Base-by-base conservation (phyloP, 352 stramenopile genomes). In the Phytophthora multivora region DNA sequence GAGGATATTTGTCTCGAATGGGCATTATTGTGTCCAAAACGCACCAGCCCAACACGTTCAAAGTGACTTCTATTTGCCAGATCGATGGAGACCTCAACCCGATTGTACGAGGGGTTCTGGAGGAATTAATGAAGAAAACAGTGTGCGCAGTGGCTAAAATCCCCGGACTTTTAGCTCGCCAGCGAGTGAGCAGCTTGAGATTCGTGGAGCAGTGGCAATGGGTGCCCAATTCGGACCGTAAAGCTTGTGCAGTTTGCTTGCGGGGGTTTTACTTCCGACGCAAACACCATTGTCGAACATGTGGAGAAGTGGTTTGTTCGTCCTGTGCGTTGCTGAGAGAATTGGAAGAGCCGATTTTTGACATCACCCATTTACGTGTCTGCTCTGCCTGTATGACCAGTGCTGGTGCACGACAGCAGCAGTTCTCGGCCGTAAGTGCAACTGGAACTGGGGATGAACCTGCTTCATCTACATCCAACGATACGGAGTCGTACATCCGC, bases 151-250 rank as follows among this genome's bases (percentile, higher is more conserved):
- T 90, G 25, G 57, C 69, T 5, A 68, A 75, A n/a, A 68, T 89
- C 23, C 56, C 72, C 6, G 71, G 64, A 16, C 60, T 91, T 21
- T 59, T 93, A 15, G 77, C 88, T n/a, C 66, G 84, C 7, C 79
- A 88, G 52, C 67, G 84, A 23, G 75, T 93, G 33, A 88, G 84
- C 49, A 73, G 75, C 16, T 77, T 91, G 61, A 67, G 75, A 16
- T 91, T 93, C 36, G 64, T 93, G 26, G 84, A 90, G 66, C 79
- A 89, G 53, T 93, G 79, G 80, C 80, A 89, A 41, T 93, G 84
- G 84, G 75, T 93, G 31, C 78, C 80, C 11, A 89, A 93, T 39
- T 62, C 75, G 4, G 81, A 91, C 50, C 71, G 84, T 11, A 89
- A 89, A 51, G 83, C 80, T 0, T 93, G 84, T 49, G 76, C 80